These are phyloP conservation scores for Neurospora sp. DNA, from an alignment of 495 filamentous ascomycete genomes.

Conservation along the genomic window DNA sequence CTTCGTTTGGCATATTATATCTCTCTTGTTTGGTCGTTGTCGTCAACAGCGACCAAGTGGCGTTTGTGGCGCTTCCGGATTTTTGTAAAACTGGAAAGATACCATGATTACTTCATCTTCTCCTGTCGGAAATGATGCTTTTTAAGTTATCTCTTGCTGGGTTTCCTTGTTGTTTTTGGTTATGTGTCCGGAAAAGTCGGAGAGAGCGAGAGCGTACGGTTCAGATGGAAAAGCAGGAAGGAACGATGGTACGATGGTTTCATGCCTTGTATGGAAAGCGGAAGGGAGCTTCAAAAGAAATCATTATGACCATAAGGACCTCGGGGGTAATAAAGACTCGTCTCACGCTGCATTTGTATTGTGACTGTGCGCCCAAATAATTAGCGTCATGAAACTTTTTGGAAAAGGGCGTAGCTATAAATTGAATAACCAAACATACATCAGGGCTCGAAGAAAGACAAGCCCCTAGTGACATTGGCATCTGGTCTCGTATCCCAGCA, in stretches of 20 bases:
- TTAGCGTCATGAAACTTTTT: not conserved
- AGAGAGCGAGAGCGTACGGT: not conserved
- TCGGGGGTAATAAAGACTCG: not conserved
- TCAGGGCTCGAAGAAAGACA: not conserved
- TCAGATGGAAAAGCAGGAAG: not conserved
- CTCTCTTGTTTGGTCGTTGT: slow-evolving; percentile 9
- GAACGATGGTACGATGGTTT: not conserved
- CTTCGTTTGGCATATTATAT: slow-evolving; percentile 4
- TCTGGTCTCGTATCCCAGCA: not conserved
- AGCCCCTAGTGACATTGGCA: not conserved
- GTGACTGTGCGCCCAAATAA: not conserved
- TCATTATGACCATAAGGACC: not conserved
- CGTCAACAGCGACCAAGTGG: slow-evolving; percentile 17
- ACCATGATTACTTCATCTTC: slow-evolving; percentile 11
- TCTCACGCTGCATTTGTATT: not conserved
- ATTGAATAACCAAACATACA: not conserved
- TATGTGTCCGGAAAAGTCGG: not conserved
- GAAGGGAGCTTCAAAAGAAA: not conserved
- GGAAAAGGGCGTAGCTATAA: not conserved
- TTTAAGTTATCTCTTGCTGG: not conserved
- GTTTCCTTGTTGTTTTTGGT: not conserved
- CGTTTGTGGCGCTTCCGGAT: slow-evolving; percentile 17
- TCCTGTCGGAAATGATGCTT: not conserved
- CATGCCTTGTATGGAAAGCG: not conserved
- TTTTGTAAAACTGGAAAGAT: slow-evolving; percentile 14